Percentiles rank a stretch among this genome's conserved stretches.
Conservation (phyloP, 495 filamentous ascomycete species). For the Daldinia grandis region DNA sequence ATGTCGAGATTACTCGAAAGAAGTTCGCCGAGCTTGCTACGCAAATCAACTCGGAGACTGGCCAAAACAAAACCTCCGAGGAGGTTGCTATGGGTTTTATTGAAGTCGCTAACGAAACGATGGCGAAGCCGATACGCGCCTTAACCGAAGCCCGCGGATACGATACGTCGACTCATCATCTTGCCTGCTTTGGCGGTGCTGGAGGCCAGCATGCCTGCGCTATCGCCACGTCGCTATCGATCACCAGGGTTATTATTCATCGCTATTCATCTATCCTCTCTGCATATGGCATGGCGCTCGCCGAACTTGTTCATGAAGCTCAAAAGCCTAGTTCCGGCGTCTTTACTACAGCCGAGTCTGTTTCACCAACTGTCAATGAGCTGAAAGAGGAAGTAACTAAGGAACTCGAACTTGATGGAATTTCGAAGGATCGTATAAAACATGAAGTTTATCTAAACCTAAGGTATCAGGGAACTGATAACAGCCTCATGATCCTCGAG, state of each 20-base stretch:
- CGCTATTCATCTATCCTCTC: constrained; percentile 83
- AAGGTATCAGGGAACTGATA: constrained; percentile 76
- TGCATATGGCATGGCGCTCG: constrained; percentile 85
- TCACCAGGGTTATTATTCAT: constrained; percentile 76
- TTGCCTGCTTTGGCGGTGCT: constrained; percentile 82
- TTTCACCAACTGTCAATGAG: constrained; percentile 50
- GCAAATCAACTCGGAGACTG: constrained; percentile 67
- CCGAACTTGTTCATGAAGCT: constrained; percentile 78
- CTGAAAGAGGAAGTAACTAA: constrained; percentile 65
- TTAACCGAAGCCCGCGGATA: constrained; percentile 82
- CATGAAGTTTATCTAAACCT: constrained; percentile 79
- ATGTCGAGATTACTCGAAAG: constrained; percentile 69
- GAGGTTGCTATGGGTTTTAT: constrained; percentile 82
- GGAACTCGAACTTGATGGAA: constrained; percentile 68
- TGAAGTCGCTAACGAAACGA: constrained; percentile 83
- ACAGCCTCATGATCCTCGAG: constrained; percentile 72
- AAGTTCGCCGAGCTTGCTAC: constrained; percentile 73
- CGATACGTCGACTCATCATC: constrained; percentile 76
- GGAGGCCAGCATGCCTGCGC: constrained; percentile 86
- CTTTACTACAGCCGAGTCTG: background rate
- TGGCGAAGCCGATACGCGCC: constrained; percentile 80
- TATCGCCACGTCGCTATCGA: constrained; percentile 77
- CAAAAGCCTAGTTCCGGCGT: constrained; percentile 63
- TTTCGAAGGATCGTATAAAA: constrained; percentile 64
- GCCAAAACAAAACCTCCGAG: constrained; percentile 70